Evolutionary conservation across 768 basidiomycete genomes (phyloP), one percentile per base, ranked within the genome.

Genomic region (Tulasnella sp.): DNA sequence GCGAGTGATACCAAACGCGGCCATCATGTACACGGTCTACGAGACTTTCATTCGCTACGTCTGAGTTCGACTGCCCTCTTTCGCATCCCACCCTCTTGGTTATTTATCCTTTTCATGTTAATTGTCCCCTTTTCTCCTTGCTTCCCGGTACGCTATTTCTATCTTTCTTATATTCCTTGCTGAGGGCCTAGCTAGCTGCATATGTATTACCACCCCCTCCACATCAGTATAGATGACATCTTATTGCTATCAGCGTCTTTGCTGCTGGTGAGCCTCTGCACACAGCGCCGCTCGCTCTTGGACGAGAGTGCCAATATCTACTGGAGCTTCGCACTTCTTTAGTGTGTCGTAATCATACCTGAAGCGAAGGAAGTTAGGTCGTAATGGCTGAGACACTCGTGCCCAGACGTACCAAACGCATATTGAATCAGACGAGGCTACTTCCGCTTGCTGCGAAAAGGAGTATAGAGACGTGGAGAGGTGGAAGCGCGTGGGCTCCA

Each of bases 1-100:
- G 91, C 93, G 98, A 75, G 96, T 98, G 80, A 95, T 99, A 4
- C 97, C 97, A 9, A 99, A 99, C 83, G 97, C 97, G 0, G 94
- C 93, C 0, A 95, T 97, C 82, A 98, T 99, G 97, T 99, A 93
- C 87, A 92, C 92, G 81, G 96, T 98, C 84, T 98, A 98, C 84
- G 97, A 99, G 85, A 91, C 93, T 37, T 88, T 92, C 42, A 87
- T 97, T 42, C 88, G 92, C 58, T 94, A 78, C 41, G 50, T 78
- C 12, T 78, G 60, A 64, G 76, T 18, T 41, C 5, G 48, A 6
- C 76, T 64, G 34, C 34, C 72, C 28, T 79, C 24, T 72, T 73
- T 34, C 34, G 18, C 58, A 18, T 28, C 24, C 44, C 73, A 14
- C 64, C 34, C 78, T 34, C 37, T 77, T 12, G 48, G 28, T 16